Evolutionary conservation across 306 rosid genomes (phyloP), one percentile per base, ranked within the genome.

Genomic region (Cyamopsis tetragonoloba): DNA sequence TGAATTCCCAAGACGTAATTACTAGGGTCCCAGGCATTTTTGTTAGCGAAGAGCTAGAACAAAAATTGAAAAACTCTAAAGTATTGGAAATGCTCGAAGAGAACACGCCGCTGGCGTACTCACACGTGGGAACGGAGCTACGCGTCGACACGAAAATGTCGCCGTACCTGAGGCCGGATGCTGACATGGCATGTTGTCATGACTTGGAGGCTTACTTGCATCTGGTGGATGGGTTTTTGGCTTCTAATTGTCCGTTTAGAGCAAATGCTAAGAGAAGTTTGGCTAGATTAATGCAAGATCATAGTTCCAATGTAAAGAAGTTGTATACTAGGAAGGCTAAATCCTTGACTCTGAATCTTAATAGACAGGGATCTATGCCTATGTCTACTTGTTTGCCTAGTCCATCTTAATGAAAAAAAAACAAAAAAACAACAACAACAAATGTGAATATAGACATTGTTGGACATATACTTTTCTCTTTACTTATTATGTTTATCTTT

Each of bases 191-290:
- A 0, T 95, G 97, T 43, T 88, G 96, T 4, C 99, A 95, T 63
- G 99, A 95, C 15, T 35, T 95, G 72, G 99, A 95, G 73, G 99
- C 99, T 3, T 95, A 95, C 50, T 42, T 95, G 41, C 99, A 95
- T 51, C 41, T 95, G 72, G 99, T 95, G 71, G 99, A 95, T 65
- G 99, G 99, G 3, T 95, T 80, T 35, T 5, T 85, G 85, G 93
- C 99, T 0, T 90, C 99, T 0, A 88, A 90, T 38, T 80, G 88
- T 74, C 99, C 99, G 0, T 95, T 95, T 11, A 82, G 99, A 20
- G 35, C 88, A 4, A 90, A 90, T 35, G 99, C 99, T 0, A 95
- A 95, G 79, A 78, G 99, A 6, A 95, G 97, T 38, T 57, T 95
- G 56, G 88, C 67, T 1, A 78, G 96, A 18, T 69, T 95, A 63